Conservation (phyloP, 2,329 filamentous ascomycete species). For the Didymella exigua region DNA sequence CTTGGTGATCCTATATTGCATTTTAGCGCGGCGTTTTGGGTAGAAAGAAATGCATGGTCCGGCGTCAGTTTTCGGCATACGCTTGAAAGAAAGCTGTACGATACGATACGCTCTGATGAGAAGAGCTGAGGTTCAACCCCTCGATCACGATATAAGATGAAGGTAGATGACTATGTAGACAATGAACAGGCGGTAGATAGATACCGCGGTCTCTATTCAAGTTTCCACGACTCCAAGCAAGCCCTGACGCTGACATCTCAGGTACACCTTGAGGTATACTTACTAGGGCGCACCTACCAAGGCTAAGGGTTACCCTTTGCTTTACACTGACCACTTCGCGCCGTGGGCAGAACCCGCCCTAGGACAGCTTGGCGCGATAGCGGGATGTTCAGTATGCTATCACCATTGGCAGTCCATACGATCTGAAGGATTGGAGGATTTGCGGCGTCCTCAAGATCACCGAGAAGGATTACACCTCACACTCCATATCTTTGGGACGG, state of each 20-base stretch:
- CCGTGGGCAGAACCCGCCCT: not conserved
- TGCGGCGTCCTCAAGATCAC: not conserved
- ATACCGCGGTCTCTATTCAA: not conserved
- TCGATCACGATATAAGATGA: conserved; percentile 20
- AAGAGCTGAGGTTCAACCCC: conserved; percentile 45
- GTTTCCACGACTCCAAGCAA: too few relatives aligned
- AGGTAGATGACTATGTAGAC: conserved; percentile 1
- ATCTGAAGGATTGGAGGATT: not conserved
- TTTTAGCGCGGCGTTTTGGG: conserved; percentile 37
- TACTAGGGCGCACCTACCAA: too few relatives aligned
- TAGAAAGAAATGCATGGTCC: conserved; percentile 19
- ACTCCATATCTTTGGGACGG: not conserved
- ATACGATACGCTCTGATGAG: conserved; percentile 26
- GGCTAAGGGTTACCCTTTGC: too few relatives aligned
- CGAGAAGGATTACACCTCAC: not conserved
- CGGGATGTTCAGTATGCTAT: not conserved
- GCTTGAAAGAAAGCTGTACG: conserved; percentile 46
- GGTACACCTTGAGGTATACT: too few relatives aligned
- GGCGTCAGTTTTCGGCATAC: conserved; percentile 45
- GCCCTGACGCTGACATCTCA: too few relatives aligned
- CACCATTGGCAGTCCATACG: not conserved
- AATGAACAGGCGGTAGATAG: not conserved
- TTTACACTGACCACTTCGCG: not conserved
- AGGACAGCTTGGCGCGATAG: not conserved
- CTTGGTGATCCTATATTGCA: conserved; percentile 66